These are phyloP conservation scores for Phytophthora melonis DNA, from an alignment of 352 stramenopile genomes.

Conservation along the genomic window DNA sequence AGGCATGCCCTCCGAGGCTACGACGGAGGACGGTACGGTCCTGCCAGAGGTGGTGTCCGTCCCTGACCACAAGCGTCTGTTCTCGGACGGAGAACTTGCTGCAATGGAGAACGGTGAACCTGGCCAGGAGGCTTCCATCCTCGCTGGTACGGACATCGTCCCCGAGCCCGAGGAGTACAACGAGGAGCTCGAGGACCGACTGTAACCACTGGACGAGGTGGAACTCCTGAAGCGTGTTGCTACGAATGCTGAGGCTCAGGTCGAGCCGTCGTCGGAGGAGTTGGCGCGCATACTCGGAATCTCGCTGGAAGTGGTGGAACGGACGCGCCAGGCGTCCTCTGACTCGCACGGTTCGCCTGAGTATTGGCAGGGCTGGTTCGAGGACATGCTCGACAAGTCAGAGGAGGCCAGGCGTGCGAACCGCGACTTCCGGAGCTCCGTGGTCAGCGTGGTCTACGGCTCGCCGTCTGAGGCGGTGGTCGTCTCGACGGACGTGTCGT, in stretches of 20 bases:
- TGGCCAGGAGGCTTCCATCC: background rate
- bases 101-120: background rate
- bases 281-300: background rate
- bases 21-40: background rate
- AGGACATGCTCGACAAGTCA: background rate
- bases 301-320: background rate
- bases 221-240: background rate
- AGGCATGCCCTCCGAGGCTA: no score
- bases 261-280: background rate
- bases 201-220: constrained; percentile 2
- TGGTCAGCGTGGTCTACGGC: background rate
- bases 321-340: background rate
- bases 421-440: background rate
- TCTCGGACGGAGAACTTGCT: background rate
- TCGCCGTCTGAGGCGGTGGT: background rate
- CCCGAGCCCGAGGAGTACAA: background rate
- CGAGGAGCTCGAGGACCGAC: constrained; percentile 5
- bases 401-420: constrained; percentile 1
- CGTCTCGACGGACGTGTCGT: no score
- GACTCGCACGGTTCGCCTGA: background rate
- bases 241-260: background rate
- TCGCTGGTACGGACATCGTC: background rate
- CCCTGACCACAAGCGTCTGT: background rate
- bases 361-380: constrained; percentile 6
- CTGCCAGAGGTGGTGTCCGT: background rate